Conservation (phyloP, 371 early-diverging fungal genomes). For the Capniomyces stellatus region DNA sequence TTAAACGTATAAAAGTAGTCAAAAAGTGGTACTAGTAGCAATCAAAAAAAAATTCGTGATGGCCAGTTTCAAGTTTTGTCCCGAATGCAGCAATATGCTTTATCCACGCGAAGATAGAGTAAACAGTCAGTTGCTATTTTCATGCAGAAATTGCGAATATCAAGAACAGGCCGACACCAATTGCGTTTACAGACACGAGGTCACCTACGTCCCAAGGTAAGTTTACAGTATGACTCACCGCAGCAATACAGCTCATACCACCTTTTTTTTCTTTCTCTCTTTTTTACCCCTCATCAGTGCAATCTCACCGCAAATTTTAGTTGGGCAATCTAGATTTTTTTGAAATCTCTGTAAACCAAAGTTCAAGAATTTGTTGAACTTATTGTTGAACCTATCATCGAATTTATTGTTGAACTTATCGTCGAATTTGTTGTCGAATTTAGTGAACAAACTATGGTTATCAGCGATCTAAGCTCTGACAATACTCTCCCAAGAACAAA, state of each 20-base stretch:
- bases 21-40: too few species aligned
- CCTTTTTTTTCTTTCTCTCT: background rate
- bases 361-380: background rate
- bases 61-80: constrained; percentile 55
- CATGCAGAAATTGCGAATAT: constrained; percentile 89
- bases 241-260: background rate
- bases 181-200: constrained; percentile 74
- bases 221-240: too few species aligned
- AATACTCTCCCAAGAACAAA: constrained; percentile 52
- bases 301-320: too few species aligned
- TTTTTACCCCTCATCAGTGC: background rate
- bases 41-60: too few species aligned
- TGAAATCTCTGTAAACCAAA: too few species aligned
- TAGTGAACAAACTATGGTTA: constrained; percentile 57
- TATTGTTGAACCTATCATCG: background rate
- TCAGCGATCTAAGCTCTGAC: constrained; percentile 63
- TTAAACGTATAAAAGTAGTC: too few species aligned
- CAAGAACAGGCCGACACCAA: constrained; percentile 64
- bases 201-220: constrained; percentile 62
- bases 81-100: constrained; percentile 83
- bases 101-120: constrained; percentile 85
- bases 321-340: too few species aligned
- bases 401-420: background rate
- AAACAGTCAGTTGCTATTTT: constrained; percentile 47
- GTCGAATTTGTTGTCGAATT: background rate